phyloP scores from a whole-genome alignment of 495 filamentous ascomycete species.

The Staphylotrichum longicolle region DNA sequence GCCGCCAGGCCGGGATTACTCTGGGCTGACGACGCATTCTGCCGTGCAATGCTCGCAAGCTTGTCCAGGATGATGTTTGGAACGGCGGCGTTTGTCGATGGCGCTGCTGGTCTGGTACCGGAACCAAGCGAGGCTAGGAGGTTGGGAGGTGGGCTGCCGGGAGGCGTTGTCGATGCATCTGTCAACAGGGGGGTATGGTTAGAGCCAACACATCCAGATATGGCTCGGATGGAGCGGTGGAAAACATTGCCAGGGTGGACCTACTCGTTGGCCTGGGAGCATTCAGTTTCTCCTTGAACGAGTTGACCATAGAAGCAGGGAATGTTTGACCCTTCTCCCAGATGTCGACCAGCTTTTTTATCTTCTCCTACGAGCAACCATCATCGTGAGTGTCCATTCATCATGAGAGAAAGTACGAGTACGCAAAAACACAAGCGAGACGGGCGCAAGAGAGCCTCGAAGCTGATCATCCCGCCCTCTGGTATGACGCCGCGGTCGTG shows the following conservation, averaged over 20 bases:
- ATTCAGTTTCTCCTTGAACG: slow-evolving; percentile 82
- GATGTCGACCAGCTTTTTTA: slow-evolving; percentile 92
- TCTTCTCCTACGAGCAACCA: slow-evolving; percentile 75
- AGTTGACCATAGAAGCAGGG: slow-evolving; percentile 72
- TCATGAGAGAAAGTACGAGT: slow-evolving; percentile 17
- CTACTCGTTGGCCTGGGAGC: slow-evolving; percentile 61
- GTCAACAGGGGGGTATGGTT: slow-evolving; percentile 42
- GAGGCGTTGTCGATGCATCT: slow-evolving; percentile 74
- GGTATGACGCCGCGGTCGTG: not conserved
- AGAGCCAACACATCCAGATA: slow-evolving; percentile 24
- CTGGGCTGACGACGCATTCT: slow-evolving; percentile 64
- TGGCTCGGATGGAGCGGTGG: not conserved
- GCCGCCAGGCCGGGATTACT: slow-evolving; percentile 48
- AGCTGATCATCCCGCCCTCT: not conserved
- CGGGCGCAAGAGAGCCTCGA: not conserved
- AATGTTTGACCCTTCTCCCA: slow-evolving; percentile 97
- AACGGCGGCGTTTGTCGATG: slow-evolving; percentile 30
- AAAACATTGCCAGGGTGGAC: slow-evolving; percentile 37
- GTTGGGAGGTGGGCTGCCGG: slow-evolving; percentile 67
- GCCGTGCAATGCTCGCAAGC: slow-evolving; percentile 80
- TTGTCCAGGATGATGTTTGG: slow-evolving; percentile 76
- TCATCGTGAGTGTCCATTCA: slow-evolving; percentile 43
- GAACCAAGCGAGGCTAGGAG: slow-evolving; percentile 28
- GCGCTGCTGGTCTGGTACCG: slow-evolving; percentile 28
- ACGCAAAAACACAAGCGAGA: slow-evolving; percentile 12